Base-by-base conservation (phyloP, 441 rosid genomes). In the Hypseocharis bilobata region DNA sequence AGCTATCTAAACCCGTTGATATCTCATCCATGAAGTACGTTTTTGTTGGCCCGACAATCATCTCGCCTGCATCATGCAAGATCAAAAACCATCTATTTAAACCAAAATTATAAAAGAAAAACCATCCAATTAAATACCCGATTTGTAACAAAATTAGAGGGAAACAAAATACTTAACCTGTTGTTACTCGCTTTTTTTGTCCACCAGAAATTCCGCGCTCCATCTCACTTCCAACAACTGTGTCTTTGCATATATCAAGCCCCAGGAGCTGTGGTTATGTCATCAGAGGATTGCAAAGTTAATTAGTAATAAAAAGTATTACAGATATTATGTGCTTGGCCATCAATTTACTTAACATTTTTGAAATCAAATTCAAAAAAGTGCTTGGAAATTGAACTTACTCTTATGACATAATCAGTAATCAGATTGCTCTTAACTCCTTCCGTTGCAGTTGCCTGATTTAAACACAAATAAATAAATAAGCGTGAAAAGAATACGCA, bases 31-130 rank as follows among this genome's bases (percentile, higher is more conserved):
- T 90, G 72, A 81, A 88, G 32, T 90, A 40, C 7, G 94, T 83
- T 77, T 92, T 92, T 11, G 92, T 84, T 3, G 98, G 98, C 0
- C 98, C 96, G 8, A 92, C 98, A 11, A 90, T 85, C 96, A 92
- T 90, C 82, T 92, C 98, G 0, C 99, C 98, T 88, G 74, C 20
- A 10, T 16, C 5, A 34, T n/a, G n/a, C n/a, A n/a, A n/a, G n/a
- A n/a, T n/a, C n/a, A n/a, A n/a, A n/a, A n/a, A n/a, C n/a, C n/a
- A n/a, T n/a, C n/a, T n/a, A n/a, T n/a, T n/a, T n/a, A n/a, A n/a
- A n/a, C 2, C 4, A 14, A 27, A 49, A 55, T 20, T 0, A 27
- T n/a, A n/a, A n/a, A n/a, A n/a, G n/a, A n/a, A n/a, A n/a, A n/a
- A n/a, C n/a, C n/a, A n/a, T n/a, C n/a, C n/a, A 32, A 38, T 23